Percentiles rank a stretch among this genome's conserved stretches.
These are phyloP conservation scores for Termitomyces sp. DNA, from an alignment of 768 basidiomycete genomes.

Conservation along the genomic window DNA sequence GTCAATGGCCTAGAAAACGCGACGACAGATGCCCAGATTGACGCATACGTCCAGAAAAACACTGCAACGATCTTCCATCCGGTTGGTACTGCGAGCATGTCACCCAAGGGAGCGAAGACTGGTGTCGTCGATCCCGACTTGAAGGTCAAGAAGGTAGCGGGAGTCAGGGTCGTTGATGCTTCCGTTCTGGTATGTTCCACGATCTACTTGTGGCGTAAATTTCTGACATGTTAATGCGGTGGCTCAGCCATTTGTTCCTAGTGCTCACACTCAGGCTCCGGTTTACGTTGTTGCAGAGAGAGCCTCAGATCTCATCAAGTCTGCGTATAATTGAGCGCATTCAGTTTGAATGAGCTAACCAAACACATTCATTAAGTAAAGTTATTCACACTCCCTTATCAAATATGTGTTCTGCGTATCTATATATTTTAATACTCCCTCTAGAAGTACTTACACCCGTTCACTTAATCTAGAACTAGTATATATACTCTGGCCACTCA, in stretches of 20 bases:
- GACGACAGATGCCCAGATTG: constrained; percentile 4
- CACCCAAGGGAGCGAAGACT: constrained; percentile 14
- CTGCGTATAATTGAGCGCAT: not conserved
- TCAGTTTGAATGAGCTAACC: not conserved
- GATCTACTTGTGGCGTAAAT: not conserved
- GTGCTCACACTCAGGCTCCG: not conserved
- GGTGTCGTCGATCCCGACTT: constrained; percentile 31
- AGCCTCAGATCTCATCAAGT: not conserved
- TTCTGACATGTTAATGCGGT: not conserved
- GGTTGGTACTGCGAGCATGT: constrained; percentile 24
- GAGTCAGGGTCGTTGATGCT: constrained; percentile 31
- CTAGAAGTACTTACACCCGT: no score
- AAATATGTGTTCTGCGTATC: not conserved
- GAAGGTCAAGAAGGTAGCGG: constrained; percentile 23
- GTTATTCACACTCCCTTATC: not conserved
- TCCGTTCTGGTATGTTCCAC: constrained; percentile 17
- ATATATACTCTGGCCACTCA: not conserved
- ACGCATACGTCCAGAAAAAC: not conserved
- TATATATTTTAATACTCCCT: no score
- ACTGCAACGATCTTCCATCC: constrained; percentile 8
- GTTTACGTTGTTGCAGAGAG: not conserved
- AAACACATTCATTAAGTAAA: not conserved
- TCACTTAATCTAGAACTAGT: no score
- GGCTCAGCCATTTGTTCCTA: not conserved
- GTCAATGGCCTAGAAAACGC: not conserved